Evolutionary conservation across 192 early-diverging fungal species (phyloP), one percentile per base, ranked within the genome.

Genomic region (Coemansia aciculifera): DNA sequence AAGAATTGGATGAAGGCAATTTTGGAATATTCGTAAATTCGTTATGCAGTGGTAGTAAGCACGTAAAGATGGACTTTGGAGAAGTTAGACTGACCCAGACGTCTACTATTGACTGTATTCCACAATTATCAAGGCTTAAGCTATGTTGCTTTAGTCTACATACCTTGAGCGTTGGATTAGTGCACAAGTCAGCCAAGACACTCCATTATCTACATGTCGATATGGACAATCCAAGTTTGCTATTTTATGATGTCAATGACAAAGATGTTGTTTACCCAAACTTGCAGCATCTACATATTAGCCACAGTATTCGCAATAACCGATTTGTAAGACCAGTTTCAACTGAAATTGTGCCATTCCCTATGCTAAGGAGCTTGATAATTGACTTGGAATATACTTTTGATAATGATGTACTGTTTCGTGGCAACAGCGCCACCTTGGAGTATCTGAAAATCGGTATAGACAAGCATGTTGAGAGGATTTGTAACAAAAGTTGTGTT

Each of bases 341-440:
- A 9, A 31, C 2, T 2, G 15, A 17, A 10, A 15, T 21, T 6
- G 49, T 52, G 9, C 49, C 51, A 7, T 56, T 66, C 52, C 64
- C 64, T 11, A 19, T 11, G 1, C 21, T 66, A 2, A 34, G 17
- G 21, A 32, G 44, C 1, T 10, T 66, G 3, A 23, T 37, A 5
- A n/a, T 49, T 3, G 19, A 54, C 3, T 17, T 5, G 5, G 0
- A 10, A 0, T 66, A 54, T 23, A 13, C 64, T 40, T 66, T 66
- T 27, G 32, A 31, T 13, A 23, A 66, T 31, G 64, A 66, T 39
- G 24, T 54, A 3, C 5, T 66, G 31, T 66, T 66, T 3, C 64
- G 64, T 4, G 64, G 64, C 4, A 66, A 66, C 32, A 39, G 34
- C 5, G 32, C 36, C 3, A 66, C 64, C 10, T 32, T 66, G 49